Conservation (phyloP, 1,284 basidiomycete species). For the Naganishia cerealis region DNA sequence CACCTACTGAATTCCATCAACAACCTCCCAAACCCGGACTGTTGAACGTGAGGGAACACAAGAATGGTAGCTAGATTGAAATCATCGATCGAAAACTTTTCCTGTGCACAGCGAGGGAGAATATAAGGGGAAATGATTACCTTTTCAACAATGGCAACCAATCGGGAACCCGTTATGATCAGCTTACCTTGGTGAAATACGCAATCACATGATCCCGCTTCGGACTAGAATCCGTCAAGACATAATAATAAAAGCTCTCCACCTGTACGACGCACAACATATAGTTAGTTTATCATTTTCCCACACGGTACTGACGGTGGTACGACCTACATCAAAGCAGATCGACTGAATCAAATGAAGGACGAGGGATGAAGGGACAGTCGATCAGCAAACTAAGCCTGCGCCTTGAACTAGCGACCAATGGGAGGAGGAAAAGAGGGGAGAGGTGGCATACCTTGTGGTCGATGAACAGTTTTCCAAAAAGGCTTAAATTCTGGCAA, state of each 20-base stretch:
- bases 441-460: conserved; percentile 63
- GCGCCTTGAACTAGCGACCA: background rate
- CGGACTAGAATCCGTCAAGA: conserved; percentile 79
- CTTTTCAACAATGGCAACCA: no score
- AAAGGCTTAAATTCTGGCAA: conserved; percentile 90
- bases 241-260: conserved; percentile 75
- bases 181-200: conserved; percentile 85
- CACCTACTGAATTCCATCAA: conserved; percentile 93
- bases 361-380: background rate
- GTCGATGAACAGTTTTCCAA: conserved; percentile 98
- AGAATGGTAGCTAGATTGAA: conserved; percentile 98
- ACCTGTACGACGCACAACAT: conserved; percentile 33
- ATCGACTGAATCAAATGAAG: conserved; percentile 60
- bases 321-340: conserved; percentile 72
- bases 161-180: no score
- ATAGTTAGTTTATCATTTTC: background rate
- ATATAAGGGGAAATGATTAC: background rate
- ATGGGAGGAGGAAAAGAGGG: background rate
- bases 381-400: background rate
- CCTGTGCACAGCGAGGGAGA: conserved; percentile 58
- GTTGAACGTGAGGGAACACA: conserved; percentile 89
- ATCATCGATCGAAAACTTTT: conserved; percentile 92
- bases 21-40: conserved; percentile 85
- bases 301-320: background rate
- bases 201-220: conserved; percentile 80